phyloP scores from a whole-genome alignment of 2,329 filamentous ascomycete species.

The Hymenoscyphus salicellus region DNA sequence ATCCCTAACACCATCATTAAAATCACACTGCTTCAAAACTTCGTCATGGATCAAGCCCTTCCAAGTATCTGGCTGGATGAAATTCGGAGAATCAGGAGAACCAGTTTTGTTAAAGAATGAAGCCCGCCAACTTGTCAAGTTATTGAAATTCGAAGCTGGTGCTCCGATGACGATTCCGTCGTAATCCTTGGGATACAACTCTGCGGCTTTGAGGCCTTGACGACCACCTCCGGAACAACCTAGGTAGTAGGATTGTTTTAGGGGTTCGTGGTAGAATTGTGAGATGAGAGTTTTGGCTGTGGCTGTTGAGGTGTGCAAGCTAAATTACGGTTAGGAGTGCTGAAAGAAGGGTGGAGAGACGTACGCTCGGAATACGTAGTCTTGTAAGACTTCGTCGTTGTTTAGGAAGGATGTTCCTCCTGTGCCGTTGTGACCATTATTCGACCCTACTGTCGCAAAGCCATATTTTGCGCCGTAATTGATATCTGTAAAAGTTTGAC shows the following conservation, averaged over 20 bases:
- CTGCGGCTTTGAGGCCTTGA: conserved; percentile 46
- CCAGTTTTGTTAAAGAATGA: conserved; percentile 11
- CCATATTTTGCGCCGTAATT: conserved; percentile 23
- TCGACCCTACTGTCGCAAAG: conserved; percentile 28
- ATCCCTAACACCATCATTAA: conserved; percentile 47
- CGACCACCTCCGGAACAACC: conserved; percentile 48
- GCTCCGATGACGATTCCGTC: conserved; percentile 38
- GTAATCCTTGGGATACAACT: conserved; percentile 43
- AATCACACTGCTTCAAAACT: conserved; percentile 48
- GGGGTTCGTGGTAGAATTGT: conserved; percentile 1
- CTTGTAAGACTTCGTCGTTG: conserved; percentile 25
- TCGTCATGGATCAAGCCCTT: conserved; percentile 35
- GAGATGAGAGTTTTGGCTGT: conserved; percentile 1
- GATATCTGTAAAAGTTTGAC: conserved; percentile 22
- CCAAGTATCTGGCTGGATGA: conserved; percentile 6
- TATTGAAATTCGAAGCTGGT: conserved; percentile 33
- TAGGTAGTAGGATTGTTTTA: conserved; percentile 42
- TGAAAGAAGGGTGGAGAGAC: background rate
- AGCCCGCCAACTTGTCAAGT: conserved; percentile 10
- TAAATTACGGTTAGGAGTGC: background rate
- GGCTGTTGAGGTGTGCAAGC: conserved; percentile 9
- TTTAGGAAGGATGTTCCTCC: conserved; percentile 20
- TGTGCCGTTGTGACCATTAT: conserved; percentile 31
- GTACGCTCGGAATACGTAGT: conserved; percentile 28
- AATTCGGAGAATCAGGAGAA: background rate